These are phyloP conservation scores for Aspergillus steynii DNA, from an alignment of 495 filamentous ascomycete genomes.

Conservation along the genomic window DNA sequence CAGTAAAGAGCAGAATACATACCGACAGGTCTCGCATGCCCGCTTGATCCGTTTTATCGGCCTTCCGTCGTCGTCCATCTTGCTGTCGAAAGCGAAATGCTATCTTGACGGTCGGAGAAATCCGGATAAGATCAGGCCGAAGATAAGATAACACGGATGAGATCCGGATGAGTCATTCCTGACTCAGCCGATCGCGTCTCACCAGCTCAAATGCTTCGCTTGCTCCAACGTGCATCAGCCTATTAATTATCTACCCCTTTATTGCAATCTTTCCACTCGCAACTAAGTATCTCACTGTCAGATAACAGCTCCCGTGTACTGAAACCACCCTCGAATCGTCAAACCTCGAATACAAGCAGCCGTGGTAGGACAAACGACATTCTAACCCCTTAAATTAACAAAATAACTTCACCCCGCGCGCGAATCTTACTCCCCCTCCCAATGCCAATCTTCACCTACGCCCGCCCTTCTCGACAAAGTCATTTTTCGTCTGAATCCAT, in stretches of 20 bases:
- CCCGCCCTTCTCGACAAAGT: slow-evolving; percentile 69
- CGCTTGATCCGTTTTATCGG: slow-evolving; percentile 41
- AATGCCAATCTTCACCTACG: slow-evolving; percentile 86
- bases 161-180: no score
- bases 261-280: slow-evolving; percentile 65
- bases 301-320: slow-evolving; percentile 79
- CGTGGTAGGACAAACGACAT: slow-evolving; percentile 82
- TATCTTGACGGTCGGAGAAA: no score
- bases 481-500: slow-evolving; percentile 71
- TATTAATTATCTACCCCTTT: slow-evolving; percentile 66
- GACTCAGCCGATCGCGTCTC: slow-evolving; percentile 38
- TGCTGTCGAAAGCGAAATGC: no score
- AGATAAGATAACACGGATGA: no score
- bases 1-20: slow-evolving; percentile 10
- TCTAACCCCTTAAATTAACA: slow-evolving; percentile 20
- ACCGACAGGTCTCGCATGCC: slow-evolving; percentile 48
- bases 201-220: slow-evolving; percentile 78
- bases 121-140: no score
- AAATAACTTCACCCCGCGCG: neutral
- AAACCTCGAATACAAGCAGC: slow-evolving; percentile 81
- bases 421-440: slow-evolving; percentile 57
- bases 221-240: slow-evolving; percentile 65
- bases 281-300: slow-evolving; percentile 72
- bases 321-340: slow-evolving; percentile 76
- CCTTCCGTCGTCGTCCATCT: slow-evolving; percentile 18